Base-by-base conservation (phyloP, 2,329 filamentous ascomycete species). In the Coniochaeta sp. region DNA sequence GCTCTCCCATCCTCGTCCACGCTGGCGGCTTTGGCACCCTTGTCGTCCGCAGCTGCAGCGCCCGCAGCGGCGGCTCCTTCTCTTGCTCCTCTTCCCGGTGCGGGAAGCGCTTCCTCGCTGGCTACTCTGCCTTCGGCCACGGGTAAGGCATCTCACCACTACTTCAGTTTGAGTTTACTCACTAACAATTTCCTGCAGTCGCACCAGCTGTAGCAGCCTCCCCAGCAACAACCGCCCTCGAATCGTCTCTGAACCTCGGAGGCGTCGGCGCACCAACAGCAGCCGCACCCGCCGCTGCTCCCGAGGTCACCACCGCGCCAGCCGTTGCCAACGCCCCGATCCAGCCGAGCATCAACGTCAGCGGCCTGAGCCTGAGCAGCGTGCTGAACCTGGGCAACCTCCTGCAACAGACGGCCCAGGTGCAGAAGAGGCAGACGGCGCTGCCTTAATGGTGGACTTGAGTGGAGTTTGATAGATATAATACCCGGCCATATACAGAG, bases 361-460 rank as follows among this genome's bases (percentile, higher is more conserved):
- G 71, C 34, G 75, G 74, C 9, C 60, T 80, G 61, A 72, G 69
- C 7, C 68, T 81, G 56, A 76, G 70, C 64, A 81, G 75, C 60
- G 67, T 72, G 54, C 67, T 81, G 47, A 71, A 77, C 57, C 68
- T 82, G 12, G 79, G 79, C 33, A 79, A 75, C 60, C 67, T 81
- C 57, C 65, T 65, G 26, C 59, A 65, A 62, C 65, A 67, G 63
- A 71, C 70, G 8, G 31, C 57, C 22, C 55, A 58, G n/a, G 24
- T 60, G 11, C 52, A 61, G 55, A 55, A 55, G 50, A 31, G 50
- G 50, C 26, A 56, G 54, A 36, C 31, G 12, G 33, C 33, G 31
- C 31, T 34, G 54, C 31, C 28, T 17, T 52, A 24, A n/a, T n/a
- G n/a, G 19, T 44, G 22, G 44, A 16, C 22, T 2, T 33, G 44